Base-by-base conservation (phyloP, 768 basidiomycete species). In the Hydnomerulius pinastri region DNA sequence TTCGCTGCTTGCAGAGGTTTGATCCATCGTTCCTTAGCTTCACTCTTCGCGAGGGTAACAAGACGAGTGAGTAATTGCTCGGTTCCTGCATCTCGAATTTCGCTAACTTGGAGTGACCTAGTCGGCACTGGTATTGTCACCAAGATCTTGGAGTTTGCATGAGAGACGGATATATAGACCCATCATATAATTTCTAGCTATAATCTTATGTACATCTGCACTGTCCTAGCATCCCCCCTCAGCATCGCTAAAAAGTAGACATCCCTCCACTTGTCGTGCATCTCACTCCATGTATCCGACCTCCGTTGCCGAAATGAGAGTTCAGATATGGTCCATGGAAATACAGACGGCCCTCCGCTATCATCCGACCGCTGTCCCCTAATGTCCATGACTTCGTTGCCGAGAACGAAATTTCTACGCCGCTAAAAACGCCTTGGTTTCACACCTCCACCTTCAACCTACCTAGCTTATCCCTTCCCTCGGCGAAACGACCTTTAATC, bases 71-170 rank as follows among this genome's bases (percentile, higher is more conserved):
- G 85, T 58, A 17, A 15, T 43, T 33, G 18, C n/a, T n/a, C 32
- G 25, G 15, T 5, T 41, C 13, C 4, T 42, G 2, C 18, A 40
- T 20, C 39, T 48, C 30, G 46, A 29, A 58, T 45, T 9, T 8
- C 10, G 30, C 54, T 62, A 35, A 70, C 20, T 17, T 42, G 44
- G 32, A 33, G 25, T 40, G 12, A 50, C 28, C 46, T 35, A 92
- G 90, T 98, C 65, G 95, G 92, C 50, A 98, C 96, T 54, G 96
- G 96, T 61, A 84, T 98, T 60, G 85, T 97, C 54, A 92, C 91
- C 56, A 91, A 93, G 72, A 81, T 94, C 56, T 65, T 92, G 49
- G 76, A 80, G 51, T 68, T 64, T 53, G 73, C 66, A 28, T 70
- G 42, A 53, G 44, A 46, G 42, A 25, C 28, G 41, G 42, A 46